These are phyloP conservation scores for Saturnispora mendoncae DNA, from an alignment of 805 yeast species.

Conservation along the genomic window DNA sequence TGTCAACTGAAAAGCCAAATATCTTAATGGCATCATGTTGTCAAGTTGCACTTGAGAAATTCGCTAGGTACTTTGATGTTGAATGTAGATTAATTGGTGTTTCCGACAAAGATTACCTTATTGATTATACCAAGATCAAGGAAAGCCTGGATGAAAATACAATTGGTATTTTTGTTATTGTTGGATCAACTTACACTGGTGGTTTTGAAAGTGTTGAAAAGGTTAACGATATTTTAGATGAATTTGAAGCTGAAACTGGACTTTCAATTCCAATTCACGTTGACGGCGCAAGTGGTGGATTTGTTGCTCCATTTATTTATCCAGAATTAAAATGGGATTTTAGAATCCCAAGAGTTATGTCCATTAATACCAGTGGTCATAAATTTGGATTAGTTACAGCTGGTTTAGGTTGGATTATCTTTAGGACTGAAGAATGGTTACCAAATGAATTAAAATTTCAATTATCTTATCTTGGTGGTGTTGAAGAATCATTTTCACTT, in stretches of 20 bases:
- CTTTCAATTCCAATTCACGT: constrained; percentile 74
- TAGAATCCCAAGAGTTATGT: constrained; percentile 61
- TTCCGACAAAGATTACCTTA: constrained; percentile 49
- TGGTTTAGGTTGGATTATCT: constrained; percentile 88
- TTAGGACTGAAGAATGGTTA: constrained; percentile 56
- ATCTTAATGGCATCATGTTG: constrained; percentile 89
- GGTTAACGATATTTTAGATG: constrained; percentile 57
- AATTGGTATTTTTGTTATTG: constrained; percentile 78
- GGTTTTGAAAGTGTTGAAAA: constrained; percentile 71
- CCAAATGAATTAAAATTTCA: constrained; percentile 71
- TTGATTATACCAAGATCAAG: constrained; percentile 53
- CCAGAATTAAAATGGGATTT: constrained; percentile 84
- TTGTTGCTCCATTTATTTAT: constrained; percentile 75
- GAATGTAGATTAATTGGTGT: constrained; percentile 73
- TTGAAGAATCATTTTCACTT: constrained; percentile 77
- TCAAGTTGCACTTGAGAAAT: constrained; percentile 90
- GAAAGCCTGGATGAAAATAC: constrained; percentile 81
- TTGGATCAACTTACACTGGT: constrained; percentile 92
- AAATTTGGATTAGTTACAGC: constrained; percentile 87
- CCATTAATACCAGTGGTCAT: constrained; percentile 88
- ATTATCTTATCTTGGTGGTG: constrained; percentile 77
- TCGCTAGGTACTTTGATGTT: constrained; percentile 89
- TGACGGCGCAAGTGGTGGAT: constrained; percentile 90
- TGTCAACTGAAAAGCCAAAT: constrained; percentile 59
- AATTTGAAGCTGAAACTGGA: constrained; percentile 60